Evolutionary conservation across 2,329 filamentous ascomycete genomes (phyloP).

Genomic region (Parafenestella ontariensis): DNA sequence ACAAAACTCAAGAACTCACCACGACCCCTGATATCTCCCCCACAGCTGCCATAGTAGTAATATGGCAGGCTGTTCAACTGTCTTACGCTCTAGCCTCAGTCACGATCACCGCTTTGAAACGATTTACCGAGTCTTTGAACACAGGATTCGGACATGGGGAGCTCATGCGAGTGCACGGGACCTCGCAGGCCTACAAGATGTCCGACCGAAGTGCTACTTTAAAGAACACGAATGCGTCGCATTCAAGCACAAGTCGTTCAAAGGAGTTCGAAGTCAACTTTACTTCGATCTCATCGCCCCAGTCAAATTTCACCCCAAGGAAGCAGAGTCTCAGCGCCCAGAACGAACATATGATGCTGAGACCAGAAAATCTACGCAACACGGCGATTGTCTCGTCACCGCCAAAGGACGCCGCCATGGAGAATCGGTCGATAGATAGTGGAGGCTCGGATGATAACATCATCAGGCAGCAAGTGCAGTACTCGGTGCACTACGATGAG

Average conservation of each 20-base stretch:
- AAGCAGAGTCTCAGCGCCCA: too few relatives aligned
- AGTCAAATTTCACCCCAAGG: too few relatives aligned
- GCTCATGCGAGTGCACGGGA: conserved; percentile 12
- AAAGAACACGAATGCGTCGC: not conserved
- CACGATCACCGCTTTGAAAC: conserved; percentile 18
- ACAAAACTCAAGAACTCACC: conserved; percentile 5
- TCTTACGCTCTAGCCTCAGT: conserved; percentile 14
- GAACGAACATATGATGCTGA: not conserved
- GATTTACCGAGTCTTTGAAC: conserved; percentile 18
- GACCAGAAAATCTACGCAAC: not conserved
- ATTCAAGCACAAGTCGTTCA: not conserved
- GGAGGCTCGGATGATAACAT: too few relatives aligned
- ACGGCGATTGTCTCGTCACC: not conserved
- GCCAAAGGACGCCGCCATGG: not conserved
- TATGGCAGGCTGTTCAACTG: conserved; percentile 20
- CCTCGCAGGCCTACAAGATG: conserved; percentile 12
- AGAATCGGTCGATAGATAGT: too few relatives aligned
- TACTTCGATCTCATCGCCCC: too few relatives aligned
- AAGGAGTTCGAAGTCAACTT: not conserved
- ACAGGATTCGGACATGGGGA: conserved; percentile 22
- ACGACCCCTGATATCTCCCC: conserved; percentile 6
- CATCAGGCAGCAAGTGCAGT: too few relatives aligned
- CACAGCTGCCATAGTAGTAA: conserved; percentile 13
- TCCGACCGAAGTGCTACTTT: conserved; percentile 8
- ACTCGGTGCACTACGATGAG: too few relatives aligned